Evolutionary conservation across 1,284 basidiomycete genomes (phyloP).

Genomic region (Coriolopsis trogii): DNA sequence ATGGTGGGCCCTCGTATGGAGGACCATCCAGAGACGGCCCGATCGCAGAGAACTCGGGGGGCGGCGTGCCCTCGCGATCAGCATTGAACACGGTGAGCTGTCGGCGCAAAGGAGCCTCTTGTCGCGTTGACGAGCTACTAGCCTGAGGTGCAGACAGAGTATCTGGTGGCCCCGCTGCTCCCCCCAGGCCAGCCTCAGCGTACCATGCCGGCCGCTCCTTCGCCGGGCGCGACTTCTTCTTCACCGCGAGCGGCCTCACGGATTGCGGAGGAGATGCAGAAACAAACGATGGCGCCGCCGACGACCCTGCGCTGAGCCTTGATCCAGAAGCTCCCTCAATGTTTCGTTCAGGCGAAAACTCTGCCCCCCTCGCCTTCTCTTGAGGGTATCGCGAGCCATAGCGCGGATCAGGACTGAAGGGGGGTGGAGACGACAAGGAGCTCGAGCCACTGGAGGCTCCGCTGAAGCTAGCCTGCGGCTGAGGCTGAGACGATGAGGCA

Average conservation of each 20-base stretch:
- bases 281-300: conserved; percentile 4
- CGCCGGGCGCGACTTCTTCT: conserved; percentile 29
- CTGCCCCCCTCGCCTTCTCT: conserved; percentile 4
- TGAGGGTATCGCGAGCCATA: conserved; percentile 1
- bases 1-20: conserved; percentile 45
- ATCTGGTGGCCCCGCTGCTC: conserved; percentile 2
- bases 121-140: background rate
- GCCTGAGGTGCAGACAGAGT: background rate
- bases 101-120: conserved; percentile 2
- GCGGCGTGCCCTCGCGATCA: conserved; percentile 34
- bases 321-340: background rate
- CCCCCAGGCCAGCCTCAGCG: conserved; percentile 28
- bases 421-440: background rate
- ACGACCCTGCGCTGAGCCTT: background rate
- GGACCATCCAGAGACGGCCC: conserved; percentile 44
- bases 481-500: background rate
- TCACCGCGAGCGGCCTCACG: conserved; percentile 32
- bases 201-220: conserved; percentile 39
- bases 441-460: background rate
- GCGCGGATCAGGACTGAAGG: background rate
- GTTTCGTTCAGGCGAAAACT: background rate
- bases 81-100: conserved; percentile 15
- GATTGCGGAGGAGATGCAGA: conserved; percentile 11
- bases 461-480: too few species aligned
- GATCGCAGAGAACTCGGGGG: conserved; percentile 46